Evolutionary conservation across 495 filamentous ascomycete genomes (phyloP), one percentile per base, ranked within the genome.

Genomic region (Xylaria scruposa): DNA sequence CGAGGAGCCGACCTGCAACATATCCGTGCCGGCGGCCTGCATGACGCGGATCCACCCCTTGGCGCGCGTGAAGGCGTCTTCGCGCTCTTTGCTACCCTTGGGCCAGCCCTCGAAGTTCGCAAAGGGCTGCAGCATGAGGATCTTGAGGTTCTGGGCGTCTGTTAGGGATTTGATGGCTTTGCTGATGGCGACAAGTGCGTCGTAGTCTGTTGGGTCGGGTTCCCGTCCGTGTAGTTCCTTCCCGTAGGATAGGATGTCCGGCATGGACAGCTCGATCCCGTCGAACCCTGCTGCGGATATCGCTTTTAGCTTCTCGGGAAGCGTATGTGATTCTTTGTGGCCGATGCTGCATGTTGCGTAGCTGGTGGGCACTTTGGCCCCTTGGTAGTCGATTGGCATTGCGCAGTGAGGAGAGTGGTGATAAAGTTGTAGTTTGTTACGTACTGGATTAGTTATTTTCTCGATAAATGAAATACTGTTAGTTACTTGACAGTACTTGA

Each of bases 121-220:
- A 75, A 95, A 94, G 0, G 93, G 92, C 75, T 95, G 93, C 12
- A 97, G 79, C 82, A 94, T 91, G 75, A 95, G 83, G 54, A 95
- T 88, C 31, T 81, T 82, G 7, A 95, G 82, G 0, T 79, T 74
- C 40, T 87, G 81, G 24, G 83, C 77, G 21, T 87, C 77, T 70
- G 87, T 91, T 42, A 91, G 74, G 4, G 77, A 80, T 29, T 82
- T 82, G 51, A 93, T 85, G 51, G 88, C 83, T 8, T 73, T 62
- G 0, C 84, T 89, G 0, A 88, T 86, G 4, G 80, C 75, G 42
- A 83, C 81, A 0, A 95, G 82, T 1, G 83, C 74, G 17, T 83
- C 79, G 63, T 88, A 94, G 76, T 93, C 87, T 36, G 90, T 78
- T 0, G 85, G 77, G 0, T 79, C 77, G 51, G 92, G 80, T 3